Base-by-base conservation (phyloP, 768 basidiomycete genomes). In the Mycena venus region DNA sequence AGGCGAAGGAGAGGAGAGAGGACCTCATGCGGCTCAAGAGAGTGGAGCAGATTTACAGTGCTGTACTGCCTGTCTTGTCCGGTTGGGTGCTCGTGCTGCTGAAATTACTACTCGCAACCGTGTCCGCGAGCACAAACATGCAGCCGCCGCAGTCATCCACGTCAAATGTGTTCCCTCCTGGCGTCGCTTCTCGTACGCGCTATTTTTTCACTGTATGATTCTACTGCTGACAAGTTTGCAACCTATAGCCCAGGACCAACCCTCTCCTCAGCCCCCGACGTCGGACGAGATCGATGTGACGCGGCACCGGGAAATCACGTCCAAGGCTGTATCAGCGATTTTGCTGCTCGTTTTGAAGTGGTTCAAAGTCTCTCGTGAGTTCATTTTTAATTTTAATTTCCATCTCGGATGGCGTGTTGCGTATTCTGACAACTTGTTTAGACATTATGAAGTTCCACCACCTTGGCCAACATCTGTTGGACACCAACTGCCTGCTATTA, bases 381-480 rank as follows among this genome's bases (percentile, higher is more conserved):
- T 32, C n/a, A n/a, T 40, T 89, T 42, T 25, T 47, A 47, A 21
- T 25, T 53, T 23, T 31, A 27, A 68, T 56, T 21, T 10, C 12
- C 21, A 42, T 9, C 32, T 23, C 21, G n/a, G n/a, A n/a, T n/a
- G n/a, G n/a, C 61, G 53, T 1, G 56, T 32, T 36, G 25, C 74
- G 34, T 64, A 55, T 11, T 23, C 71, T 47, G 27, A 31, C 62
- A 42, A 44, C 68, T n/a, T 25, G 47, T 64, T 31, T 77, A 99
- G 98, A 99, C 84, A 92, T 94, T 23, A 97, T 99, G 95, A 99
- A 99, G 82, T 99, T 98, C 81, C 97, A 99, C 83, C 96, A 99
- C 82, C 88, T 99, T 27, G 96, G 96, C n/a, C 97, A 98, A 82
- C 91, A 96, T 38, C 86, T 99, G 10, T 91, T 99, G 53, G 98